Conservation (phyloP, 345 rosid species). For the Rhodamnia rubescens region DNA sequence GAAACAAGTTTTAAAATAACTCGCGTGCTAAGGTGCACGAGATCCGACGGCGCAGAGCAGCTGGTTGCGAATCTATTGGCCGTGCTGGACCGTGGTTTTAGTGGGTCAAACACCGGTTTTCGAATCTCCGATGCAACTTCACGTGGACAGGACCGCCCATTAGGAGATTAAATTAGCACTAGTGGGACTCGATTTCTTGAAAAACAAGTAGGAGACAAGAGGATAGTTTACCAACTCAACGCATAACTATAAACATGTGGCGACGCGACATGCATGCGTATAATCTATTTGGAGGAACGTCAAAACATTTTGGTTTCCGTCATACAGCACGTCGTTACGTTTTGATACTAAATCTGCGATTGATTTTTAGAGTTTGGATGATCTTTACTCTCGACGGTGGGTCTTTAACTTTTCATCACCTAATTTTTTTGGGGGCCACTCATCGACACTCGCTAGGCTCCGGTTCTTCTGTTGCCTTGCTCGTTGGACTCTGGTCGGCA, state of each 20-base stretch:
- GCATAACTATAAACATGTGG: neutral
- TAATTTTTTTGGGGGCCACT: neutral
- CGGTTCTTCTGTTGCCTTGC: neutral
- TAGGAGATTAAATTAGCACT: neutral
- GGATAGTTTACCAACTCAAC: neutral
- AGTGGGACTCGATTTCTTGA: neutral
- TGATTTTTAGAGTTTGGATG: neutral
- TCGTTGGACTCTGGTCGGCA: too few species aligned
- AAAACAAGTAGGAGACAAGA: neutral
- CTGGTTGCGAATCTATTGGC: neutral
- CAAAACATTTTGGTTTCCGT: neutral
- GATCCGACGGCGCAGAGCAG: neutral
- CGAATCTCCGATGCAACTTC: neutral
- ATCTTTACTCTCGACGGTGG: neutral
- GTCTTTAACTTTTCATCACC: neutral
- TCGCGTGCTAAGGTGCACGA: neutral
- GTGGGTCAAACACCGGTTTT: neutral
- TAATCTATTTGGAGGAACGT: neutral
- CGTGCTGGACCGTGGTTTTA: neutral
- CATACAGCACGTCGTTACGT: neutral
- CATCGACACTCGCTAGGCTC: neutral
- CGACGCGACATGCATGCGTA: neutral
- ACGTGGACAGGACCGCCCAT: neutral
- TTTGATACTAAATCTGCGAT: fast-evolving
- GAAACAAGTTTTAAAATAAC: too few species aligned